These are phyloP conservation scores for Afroboletus lepidellus DNA, from an alignment of 1,284 basidiomycete genomes.

Conservation along the genomic window DNA sequence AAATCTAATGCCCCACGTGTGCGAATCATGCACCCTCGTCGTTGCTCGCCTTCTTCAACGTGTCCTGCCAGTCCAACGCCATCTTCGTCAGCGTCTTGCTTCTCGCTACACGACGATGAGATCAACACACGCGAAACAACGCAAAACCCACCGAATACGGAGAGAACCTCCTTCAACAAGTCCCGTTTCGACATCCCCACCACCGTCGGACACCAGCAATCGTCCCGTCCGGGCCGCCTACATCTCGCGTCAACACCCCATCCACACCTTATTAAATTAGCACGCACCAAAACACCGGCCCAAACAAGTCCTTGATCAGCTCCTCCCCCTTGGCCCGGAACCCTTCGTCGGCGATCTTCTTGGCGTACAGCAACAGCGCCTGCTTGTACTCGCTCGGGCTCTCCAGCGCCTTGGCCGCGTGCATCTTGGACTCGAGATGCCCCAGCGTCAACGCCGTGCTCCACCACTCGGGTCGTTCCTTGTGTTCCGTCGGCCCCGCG, in stretches of 20 bases:
- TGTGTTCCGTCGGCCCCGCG: constrained; percentile 41
- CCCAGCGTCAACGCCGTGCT: constrained; percentile 74
- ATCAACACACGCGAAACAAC: neutral
- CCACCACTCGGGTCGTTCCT: constrained; percentile 71
- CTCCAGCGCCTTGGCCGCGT: constrained; percentile 68
- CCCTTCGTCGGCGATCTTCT: constrained; percentile 81
- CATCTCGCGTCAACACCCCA: constrained; percentile 4
- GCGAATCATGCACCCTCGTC: constrained; percentile 39
- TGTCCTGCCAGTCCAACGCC: constrained; percentile 77
- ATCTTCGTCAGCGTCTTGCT: constrained; percentile 72
- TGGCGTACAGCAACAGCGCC: constrained; percentile 73
- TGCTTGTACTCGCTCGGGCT: constrained; percentile 83
- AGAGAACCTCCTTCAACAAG: constrained; percentile 73
- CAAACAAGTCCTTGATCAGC: constrained; percentile 81
- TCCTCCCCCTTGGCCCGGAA: constrained; percentile 86
- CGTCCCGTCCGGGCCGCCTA: constrained; percentile 69
- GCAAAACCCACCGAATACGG: constrained; percentile 62
- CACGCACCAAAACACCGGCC: constrained; percentile 82
- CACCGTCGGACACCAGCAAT: constrained; percentile 64
- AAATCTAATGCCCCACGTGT: too few species aligned
- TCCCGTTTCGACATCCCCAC: constrained; percentile 76
- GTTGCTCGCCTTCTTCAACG: constrained; percentile 57
- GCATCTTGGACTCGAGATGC: constrained; percentile 80
- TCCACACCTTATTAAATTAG: too few species aligned
- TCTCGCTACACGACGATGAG: constrained; percentile 45